Conservation (phyloP, 805 yeast genomes). For the Lipomyces starkeyi region DNA sequence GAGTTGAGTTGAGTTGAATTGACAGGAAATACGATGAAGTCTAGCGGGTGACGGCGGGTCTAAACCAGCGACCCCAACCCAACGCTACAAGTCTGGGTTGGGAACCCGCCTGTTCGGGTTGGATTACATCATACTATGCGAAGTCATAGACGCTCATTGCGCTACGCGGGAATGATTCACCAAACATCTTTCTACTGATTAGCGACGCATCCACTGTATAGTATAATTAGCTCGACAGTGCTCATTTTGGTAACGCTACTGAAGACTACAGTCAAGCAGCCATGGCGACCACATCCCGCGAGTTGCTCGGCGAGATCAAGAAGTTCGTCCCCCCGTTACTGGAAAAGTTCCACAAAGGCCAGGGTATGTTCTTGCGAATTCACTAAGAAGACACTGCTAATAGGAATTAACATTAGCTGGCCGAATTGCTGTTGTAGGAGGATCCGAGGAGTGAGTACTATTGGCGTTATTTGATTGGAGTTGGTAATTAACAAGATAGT, state of each 20-base stretch:
- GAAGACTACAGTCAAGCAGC: constrained; percentile 2
- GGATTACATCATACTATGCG: not conserved
- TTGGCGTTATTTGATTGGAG: not conserved
- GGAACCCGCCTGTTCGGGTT: not conserved
- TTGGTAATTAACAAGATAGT: constrained; percentile 41
- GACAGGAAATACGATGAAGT: not conserved
- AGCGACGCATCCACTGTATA: not conserved
- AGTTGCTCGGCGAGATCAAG: constrained; percentile 57
- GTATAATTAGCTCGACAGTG: not conserved
- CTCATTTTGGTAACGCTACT: not conserved
- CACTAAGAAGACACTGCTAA: not conserved
- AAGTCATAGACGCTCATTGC: not conserved
- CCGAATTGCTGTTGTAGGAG: constrained; percentile 84
- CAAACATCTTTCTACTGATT: constrained; percentile 1
- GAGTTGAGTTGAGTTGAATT: not conserved
- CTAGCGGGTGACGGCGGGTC: not conserved
- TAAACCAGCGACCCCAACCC: not conserved
- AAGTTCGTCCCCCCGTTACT: constrained; percentile 76
- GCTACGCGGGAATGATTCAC: too few relatives aligned
- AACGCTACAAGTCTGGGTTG: not conserved
- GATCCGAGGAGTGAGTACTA: constrained; percentile 72
- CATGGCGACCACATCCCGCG: constrained; percentile 44
- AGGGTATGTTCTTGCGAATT: constrained; percentile 49
- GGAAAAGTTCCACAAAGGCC: constrained; percentile 83
- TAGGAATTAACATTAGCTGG: constrained; percentile 56